Percentiles rank a stretch among this genome's conserved stretches.
Evolutionary conservation across 164 flowering plant genomes (phyloP).

Genomic region (Tinospora cordifolia): DNA sequence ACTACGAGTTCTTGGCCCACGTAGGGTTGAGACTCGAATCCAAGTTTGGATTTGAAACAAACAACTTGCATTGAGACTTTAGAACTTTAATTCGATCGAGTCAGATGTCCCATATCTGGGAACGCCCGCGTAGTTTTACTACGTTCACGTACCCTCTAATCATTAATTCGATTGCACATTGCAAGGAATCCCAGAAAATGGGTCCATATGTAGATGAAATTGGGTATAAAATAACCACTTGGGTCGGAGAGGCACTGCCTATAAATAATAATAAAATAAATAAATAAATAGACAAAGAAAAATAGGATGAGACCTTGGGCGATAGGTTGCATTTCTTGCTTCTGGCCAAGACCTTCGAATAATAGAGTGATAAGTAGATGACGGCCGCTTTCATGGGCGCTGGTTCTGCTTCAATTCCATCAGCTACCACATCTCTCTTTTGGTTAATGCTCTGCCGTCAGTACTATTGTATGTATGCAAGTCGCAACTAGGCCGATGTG

Average conservation of each 20-base stretch:
- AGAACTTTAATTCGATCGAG: no score
- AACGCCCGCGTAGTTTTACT: no score
- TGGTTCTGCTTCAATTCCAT: not conserved
- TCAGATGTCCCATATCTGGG: no score
- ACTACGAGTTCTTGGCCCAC: not conserved
- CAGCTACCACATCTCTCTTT: not conserved
- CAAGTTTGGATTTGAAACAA: not conserved
- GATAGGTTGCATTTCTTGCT: conserved; percentile 15
- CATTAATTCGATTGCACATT: not conserved
- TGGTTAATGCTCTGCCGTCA: no score
- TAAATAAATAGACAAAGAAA: not conserved
- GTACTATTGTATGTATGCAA: no score
- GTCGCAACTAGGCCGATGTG: no score
- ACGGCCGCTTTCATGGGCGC: conserved; percentile 16
- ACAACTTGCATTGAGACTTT: no score
- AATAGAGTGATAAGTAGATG: not conserved
- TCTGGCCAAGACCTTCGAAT: conserved; percentile 18
- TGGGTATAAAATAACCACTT: no score
- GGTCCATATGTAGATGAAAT: no score
- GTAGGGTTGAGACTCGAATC: not conserved
- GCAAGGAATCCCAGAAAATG: not conserved
- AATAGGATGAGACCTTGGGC: conserved; percentile 9
- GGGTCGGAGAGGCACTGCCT: no score
- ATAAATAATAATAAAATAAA: not conserved
- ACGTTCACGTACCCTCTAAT: not conserved